Base-by-base conservation (phyloP, 2,329 filamentous ascomycete genomes). In the Biscogniauxia marginata region DNA sequence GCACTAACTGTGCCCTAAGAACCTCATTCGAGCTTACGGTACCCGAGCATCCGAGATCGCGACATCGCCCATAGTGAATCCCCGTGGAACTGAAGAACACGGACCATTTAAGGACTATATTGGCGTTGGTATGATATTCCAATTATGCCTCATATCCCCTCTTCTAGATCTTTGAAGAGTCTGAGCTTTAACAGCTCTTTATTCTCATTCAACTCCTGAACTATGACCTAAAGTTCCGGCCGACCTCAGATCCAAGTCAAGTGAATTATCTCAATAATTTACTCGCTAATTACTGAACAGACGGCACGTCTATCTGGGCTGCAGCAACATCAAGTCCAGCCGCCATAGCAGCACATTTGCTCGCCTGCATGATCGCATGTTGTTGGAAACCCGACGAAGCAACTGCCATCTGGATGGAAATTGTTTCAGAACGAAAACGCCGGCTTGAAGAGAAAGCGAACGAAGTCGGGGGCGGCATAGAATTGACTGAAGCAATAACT, bases 251-350 rank as follows among this genome's bases (percentile, higher is more conserved):
- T n/a, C n/a, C n/a, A n/a, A n/a, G n/a, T n/a, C n/a, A n/a, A n/a
- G n/a, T n/a, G n/a, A n/a, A n/a, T n/a, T n/a, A n/a, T n/a, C n/a
- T n/a, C n/a, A n/a, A n/a, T n/a, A n/a, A n/a, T n/a, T n/a, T n/a
- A n/a, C n/a, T n/a, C n/a, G n/a, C n/a, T n/a, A n/a, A n/a, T n/a
- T n/a, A n/a, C 2, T 39, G 6, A 3, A 39, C 9, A 39, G 72
- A 75, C 53, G 70, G 61, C 1, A 72, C 73, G 0, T 64, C 61
- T 1, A 68, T 75, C 3, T 75, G 72, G 71, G 73, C 73, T 2
- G 70, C 70, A 1, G 73, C 72, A 4, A 75, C 72, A 0, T 74
- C 73, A 0, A 63, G 67, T 1, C 24, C 50, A 1, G 55, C 52
- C 1, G 67, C 71, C 2, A 58, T 75, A 0, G 57, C 59, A 1